Evolutionary conservation across 2,329 filamentous ascomycete genomes (phyloP).

Genomic region (Neofusicoccum laricinum): DNA sequence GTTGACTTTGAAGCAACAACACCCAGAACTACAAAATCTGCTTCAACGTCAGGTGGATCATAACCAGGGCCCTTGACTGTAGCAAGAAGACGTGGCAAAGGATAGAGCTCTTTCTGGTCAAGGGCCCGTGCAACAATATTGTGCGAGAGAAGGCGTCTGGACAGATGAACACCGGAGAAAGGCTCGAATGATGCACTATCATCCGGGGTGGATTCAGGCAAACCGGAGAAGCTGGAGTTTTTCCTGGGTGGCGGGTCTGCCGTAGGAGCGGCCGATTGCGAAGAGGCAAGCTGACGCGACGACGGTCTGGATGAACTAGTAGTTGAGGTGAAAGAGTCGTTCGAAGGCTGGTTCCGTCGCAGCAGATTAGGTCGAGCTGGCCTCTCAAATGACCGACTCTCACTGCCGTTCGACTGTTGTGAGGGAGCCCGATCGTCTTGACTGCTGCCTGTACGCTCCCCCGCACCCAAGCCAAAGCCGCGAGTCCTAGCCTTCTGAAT

Average conservation of each 20-base stretch:
- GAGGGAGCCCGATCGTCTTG: conserved; percentile 18
- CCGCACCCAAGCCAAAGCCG: conserved; percentile 34
- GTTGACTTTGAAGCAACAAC: conserved; percentile 87
- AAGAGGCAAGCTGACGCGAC: background rate
- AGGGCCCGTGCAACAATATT: conserved; percentile 75
- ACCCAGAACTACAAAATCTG: conserved; percentile 85
- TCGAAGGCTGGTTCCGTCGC: background rate
- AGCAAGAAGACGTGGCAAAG: conserved; percentile 76
- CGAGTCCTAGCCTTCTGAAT: conserved; percentile 42
- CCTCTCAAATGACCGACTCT: background rate
- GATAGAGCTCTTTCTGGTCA: conserved; percentile 71
- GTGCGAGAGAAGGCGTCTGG: conserved; percentile 79
- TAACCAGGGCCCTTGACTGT: conserved; percentile 80
- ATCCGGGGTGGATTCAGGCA: conserved; percentile 26
- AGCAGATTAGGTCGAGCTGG: background rate
- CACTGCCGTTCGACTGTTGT: conserved; percentile 7
- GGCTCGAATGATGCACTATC: conserved; percentile 59
- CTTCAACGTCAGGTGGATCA: conserved; percentile 74
- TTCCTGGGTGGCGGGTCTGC: background rate
- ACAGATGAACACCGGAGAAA: conserved; percentile 81
- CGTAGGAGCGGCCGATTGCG: background rate
- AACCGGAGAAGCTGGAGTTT: conserved; percentile 4
- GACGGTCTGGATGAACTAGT: background rate
- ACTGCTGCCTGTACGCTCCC: conserved; percentile 16
- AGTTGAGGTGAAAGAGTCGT: background rate